phyloP scores from a whole-genome alignment of 805 yeast genomes.

The Candida argentea region DNA sequence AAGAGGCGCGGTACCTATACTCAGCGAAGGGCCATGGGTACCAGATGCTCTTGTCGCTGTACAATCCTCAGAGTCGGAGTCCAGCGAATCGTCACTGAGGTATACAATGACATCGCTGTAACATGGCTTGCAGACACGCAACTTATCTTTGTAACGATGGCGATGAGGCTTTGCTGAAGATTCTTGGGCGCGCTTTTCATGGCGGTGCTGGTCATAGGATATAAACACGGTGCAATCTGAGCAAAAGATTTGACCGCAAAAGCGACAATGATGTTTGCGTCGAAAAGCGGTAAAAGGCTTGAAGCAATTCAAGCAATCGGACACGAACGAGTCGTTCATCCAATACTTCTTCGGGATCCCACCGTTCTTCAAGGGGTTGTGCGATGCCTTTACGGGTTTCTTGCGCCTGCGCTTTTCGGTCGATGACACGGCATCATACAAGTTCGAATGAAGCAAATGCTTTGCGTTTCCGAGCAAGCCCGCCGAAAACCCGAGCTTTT shows the following conservation, averaged over 20 bases:
- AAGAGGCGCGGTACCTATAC: background rate
- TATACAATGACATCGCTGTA: constrained; percentile 58
- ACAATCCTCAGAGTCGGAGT: constrained; percentile 16
- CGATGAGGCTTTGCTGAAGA: constrained; percentile 4
- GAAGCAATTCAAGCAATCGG: constrained; percentile 79
- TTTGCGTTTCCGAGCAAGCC: constrained; percentile 30
- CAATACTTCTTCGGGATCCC: constrained; percentile 74
- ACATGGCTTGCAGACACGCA: constrained; percentile 74
- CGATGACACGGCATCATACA: constrained; percentile 25
- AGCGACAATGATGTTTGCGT: constrained; percentile 88
- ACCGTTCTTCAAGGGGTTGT: constrained; percentile 35
- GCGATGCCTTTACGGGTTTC: constrained; percentile 20
- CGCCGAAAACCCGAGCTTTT: constrained; percentile 17
- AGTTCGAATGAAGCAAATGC: constrained; percentile 19
- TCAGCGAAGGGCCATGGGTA: background rate
- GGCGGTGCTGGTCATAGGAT: constrained; percentile 46
- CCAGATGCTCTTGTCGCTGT: constrained; percentile 9
- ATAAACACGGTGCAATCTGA: constrained; percentile 63
- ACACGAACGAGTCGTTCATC: constrained; percentile 92
- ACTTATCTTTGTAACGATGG: constrained; percentile 52
- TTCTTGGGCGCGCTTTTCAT: constrained; percentile 16
- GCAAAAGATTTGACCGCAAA: constrained; percentile 95
- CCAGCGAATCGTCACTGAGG: constrained; percentile 57
- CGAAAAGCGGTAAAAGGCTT: constrained; percentile 74
- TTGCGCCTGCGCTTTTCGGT: constrained; percentile 15